Conservation (phyloP, 768 basidiomycete genomes). For the Rhizopogon salebrosus region DNA sequence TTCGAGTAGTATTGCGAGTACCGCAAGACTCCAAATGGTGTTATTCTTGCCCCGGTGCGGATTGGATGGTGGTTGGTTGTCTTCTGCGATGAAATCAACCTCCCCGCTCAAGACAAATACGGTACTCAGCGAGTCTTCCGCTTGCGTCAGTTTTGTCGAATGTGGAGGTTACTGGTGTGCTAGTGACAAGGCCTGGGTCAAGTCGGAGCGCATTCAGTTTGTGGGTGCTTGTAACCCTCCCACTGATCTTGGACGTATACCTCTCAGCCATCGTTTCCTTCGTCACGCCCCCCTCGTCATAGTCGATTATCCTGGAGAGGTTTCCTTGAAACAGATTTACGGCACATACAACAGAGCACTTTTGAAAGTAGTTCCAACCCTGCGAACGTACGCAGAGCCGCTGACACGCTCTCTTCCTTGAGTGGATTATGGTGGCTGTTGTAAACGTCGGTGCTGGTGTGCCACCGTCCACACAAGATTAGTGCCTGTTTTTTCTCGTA, state of each 20-base stretch:
- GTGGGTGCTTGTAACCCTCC: conserved; percentile 99
- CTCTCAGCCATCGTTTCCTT: conserved; percentile 93
- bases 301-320: conserved; percentile 98
- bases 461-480: too few species aligned
- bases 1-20: conserved; percentile 99
- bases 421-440: too few species aligned
- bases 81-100: conserved; percentile 99
- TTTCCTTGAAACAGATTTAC: conserved; percentile 97
- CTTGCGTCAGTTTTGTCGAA: conserved; percentile 94
- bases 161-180: conserved; percentile 92
- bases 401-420: too few species aligned
- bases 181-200: conserved; percentile 94
- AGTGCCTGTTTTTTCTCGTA: too few species aligned
- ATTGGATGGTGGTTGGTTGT: conserved; percentile 98
- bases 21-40: conserved; percentile 97
- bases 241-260: conserved; percentile 98
- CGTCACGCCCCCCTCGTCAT: conserved; percentile 96
- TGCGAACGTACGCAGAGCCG: conserved; percentile 88
- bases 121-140: conserved; percentile 99
- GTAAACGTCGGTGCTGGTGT: too few species aligned
- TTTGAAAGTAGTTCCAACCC: conserved; percentile 91
- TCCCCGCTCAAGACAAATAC: conserved; percentile 95
- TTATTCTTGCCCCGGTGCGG: conserved; percentile 87
- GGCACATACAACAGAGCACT: conserved; percentile 95
- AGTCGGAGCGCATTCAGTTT: conserved; percentile 97